Base-by-base conservation (phyloP, 106 monocot species). In the Ottelia alismoides region DNA sequence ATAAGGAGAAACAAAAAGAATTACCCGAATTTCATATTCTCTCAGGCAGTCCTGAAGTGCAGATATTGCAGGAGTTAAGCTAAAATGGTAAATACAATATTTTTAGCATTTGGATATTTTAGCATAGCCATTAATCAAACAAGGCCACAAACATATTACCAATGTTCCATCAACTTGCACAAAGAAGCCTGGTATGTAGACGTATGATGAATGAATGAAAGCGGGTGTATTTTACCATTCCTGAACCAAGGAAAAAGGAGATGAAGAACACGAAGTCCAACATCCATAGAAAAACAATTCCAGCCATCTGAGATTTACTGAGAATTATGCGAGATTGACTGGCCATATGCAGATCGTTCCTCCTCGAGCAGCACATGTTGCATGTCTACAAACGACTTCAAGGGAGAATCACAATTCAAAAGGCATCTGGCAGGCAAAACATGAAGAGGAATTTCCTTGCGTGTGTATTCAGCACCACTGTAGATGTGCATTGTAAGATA, bases 91-190 rank as follows among this genome's bases (percentile, higher is more conserved):
- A n/a, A n/a, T n/a, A n/a, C n/a, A n/a, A n/a, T n/a, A n/a, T n/a
- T n/a, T n/a, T n/a, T n/a, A n/a, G n/a, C n/a, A n/a, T n/a, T n/a
- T n/a, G n/a, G n/a, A n/a, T n/a, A n/a, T n/a, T n/a, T n/a, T 52
- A 72, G 28, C 60, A 62, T 14, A 50, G 18, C 25, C 24, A 47
- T n/a, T n/a, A n/a, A n/a, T n/a, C n/a, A 57, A 19, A 58, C 17
- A 9, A 50, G 22, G 9, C 26, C 18, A 62, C 64, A 45, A 11
- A 21, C 21, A 16, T 21, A 71, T 68, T 25, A 94, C 94, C 94
- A 94, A 27, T 80, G 75, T 51, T 88, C 94, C 74, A 94, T 81
- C 69, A 94, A 69, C 70, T 94, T 94, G 88, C 94, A 94, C 19
- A 94, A 63, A 59, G 94, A 84, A 47, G 94, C 88, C 49, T 94